Conservation (phyloP, 371 early-diverging fungal species). For the Mortierella sp. region DNA sequence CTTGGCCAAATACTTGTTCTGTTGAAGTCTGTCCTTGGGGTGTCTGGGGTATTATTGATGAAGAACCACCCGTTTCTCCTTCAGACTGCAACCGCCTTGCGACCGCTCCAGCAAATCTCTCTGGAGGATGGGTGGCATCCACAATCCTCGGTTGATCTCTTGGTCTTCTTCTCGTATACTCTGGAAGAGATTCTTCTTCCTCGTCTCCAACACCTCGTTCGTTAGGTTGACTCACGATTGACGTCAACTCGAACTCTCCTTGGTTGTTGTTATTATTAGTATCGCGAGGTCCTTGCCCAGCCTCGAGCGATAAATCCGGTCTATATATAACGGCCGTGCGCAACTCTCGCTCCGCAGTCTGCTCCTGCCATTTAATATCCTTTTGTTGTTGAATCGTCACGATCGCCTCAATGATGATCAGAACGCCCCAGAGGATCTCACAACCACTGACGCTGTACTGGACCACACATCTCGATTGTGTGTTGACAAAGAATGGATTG, state of each 20-base stretch:
- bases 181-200: constrained; percentile 14
- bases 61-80: background rate
- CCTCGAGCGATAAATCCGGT: constrained; percentile 3
- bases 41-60: background rate
- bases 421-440: constrained; percentile 6
- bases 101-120: constrained; percentile 16
- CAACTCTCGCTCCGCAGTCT: constrained; percentile 18
- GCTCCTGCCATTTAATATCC: constrained; percentile 11
- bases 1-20: background rate
- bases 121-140: constrained; percentile 7
- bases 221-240: background rate
- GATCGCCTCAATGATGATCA: constrained; percentile 10
- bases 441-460: constrained; percentile 12
- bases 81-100: constrained; percentile 14
- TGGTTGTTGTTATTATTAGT: background rate
- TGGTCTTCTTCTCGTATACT: constrained; percentile 8
- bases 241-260: background rate
- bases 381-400: background rate
- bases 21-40: background rate
- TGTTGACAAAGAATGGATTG: constrained; percentile 9
- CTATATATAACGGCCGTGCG: constrained; percentile 8
- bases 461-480: constrained; percentile 14
- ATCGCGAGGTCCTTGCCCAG: background rate
- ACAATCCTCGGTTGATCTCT: constrained; percentile 13
- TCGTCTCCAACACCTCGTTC: background rate